A percentile compares a stretch with the other conserved stretches of the same genome.
Evolutionary conservation across 2,329 filamentous ascomycete genomes (phyloP).

Genomic region (Onygenales sp.): DNA sequence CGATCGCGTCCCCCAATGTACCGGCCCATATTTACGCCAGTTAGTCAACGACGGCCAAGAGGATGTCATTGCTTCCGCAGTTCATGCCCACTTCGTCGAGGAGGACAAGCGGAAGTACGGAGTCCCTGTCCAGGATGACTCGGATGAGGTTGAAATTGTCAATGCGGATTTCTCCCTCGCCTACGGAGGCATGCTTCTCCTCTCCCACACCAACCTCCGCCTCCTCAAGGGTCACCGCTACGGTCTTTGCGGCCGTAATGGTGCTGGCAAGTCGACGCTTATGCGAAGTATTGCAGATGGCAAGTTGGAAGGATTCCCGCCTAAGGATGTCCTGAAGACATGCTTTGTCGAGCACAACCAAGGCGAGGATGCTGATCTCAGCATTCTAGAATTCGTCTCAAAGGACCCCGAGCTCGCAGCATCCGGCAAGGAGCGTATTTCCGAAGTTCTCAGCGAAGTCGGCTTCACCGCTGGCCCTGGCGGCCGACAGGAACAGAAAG

Average conservation of each 20-base stretch:
- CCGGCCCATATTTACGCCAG: slow-evolving; percentile 66
- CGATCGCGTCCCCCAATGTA: slow-evolving; percentile 57
- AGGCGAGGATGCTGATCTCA: slow-evolving; percentile 93
- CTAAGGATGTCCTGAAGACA: slow-evolving; percentile 83
- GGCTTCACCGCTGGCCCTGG: slow-evolving; percentile 87
- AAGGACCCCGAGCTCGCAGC: slow-evolving; percentile 80
- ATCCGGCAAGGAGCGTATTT: slow-evolving; percentile 72
- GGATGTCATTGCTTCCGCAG: slow-evolving; percentile 57
- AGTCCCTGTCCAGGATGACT: slow-evolving; percentile 74
- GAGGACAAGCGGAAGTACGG: slow-evolving; percentile 86
- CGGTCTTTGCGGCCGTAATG: slow-evolving; percentile 92
- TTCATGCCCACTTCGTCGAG: slow-evolving; percentile 69
- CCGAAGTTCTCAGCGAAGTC: slow-evolving; percentile 75
- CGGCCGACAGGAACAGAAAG: slow-evolving; percentile 77
- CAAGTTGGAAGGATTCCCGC: slow-evolving; percentile 93
- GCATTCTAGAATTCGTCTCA: slow-evolving; percentile 82
- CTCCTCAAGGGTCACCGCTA: slow-evolving; percentile 95
- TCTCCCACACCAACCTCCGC: slow-evolving; percentile 91
- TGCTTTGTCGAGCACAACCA: slow-evolving; percentile 99
- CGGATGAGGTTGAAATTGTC: slow-evolving; percentile 90
- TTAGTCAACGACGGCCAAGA: slow-evolving; percentile 56
- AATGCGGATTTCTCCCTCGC: slow-evolving; percentile 96
- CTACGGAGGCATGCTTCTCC: slow-evolving; percentile 92
- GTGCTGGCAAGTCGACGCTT: slow-evolving; percentile 96
- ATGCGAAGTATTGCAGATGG: slow-evolving; percentile 94